A percentile compares a stretch with the other conserved stretches of the same genome.
Conservation (phyloP, 345 rosid genomes). For the Alliaria petiolata region DNA sequence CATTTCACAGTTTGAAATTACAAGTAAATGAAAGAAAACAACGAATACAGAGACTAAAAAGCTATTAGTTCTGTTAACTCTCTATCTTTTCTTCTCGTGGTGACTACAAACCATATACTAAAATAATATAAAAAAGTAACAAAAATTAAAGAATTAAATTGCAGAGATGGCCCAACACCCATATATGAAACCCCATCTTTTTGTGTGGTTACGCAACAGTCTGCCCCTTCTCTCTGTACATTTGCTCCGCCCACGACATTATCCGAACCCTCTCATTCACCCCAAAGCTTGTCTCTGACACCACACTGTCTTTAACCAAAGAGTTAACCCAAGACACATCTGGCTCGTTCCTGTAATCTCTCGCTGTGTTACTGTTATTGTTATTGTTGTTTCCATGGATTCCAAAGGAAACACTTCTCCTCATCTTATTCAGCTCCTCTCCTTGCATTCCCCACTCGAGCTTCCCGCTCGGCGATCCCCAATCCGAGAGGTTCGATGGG, state of each 20-base stretch:
- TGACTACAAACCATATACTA: slow-evolving; percentile 12
- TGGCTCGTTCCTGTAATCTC: slow-evolving; percentile 53
- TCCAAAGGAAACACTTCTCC: slow-evolving; percentile 81
- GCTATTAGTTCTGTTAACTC: neutral
- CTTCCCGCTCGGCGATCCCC: slow-evolving; percentile 88
- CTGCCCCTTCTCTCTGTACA: slow-evolving; percentile 88
- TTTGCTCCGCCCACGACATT: slow-evolving; percentile 63
- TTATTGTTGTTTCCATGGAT: slow-evolving; percentile 48
- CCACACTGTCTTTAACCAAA: slow-evolving; percentile 60
- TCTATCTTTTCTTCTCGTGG: too few relatives aligned
- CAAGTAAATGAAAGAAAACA: neutral
- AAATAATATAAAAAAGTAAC: slow-evolving; percentile 1
- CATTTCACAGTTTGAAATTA: neutral
- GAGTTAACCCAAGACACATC: slow-evolving; percentile 95
- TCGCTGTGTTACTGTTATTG: slow-evolving; percentile 14
- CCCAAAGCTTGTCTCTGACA: slow-evolving; percentile 21
- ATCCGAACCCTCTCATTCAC: slow-evolving; percentile 23
- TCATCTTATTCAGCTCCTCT: slow-evolving; percentile 81
- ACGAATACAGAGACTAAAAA: neutral
- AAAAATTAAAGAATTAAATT: slow-evolving; percentile 27
- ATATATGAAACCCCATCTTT: neutral
- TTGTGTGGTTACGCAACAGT: slow-evolving; percentile 57
- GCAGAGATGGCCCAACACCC: neutral
- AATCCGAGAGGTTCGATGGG: slow-evolving; percentile 52
- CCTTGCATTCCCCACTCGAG: slow-evolving; percentile 94